Conservation (phyloP, 768 basidiomycete species). For the Leucosporidium creatinivorum region DNA sequence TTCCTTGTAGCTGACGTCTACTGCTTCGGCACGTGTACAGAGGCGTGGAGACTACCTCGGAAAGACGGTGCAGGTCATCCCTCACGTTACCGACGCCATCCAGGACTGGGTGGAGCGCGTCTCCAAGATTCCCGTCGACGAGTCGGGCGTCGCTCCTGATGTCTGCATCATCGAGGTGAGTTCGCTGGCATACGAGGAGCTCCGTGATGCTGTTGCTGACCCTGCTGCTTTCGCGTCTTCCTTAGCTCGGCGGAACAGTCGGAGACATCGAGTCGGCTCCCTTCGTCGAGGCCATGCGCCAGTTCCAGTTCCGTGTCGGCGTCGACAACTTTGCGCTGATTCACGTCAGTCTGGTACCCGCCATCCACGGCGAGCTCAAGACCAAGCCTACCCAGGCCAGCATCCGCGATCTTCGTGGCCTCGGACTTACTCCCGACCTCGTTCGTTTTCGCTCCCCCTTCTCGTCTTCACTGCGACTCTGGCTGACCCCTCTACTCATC, state of each 20-base stretch:
- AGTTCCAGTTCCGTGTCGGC: conserved; percentile 98
- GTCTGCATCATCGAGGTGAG: conserved; percentile 93
- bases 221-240: background rate
- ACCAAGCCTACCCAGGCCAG: conserved; percentile 98
- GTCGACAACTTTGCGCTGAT: conserved; percentile 93
- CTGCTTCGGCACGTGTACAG: conserved; percentile 27
- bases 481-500: too few species aligned
- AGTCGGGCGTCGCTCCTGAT: conserved; percentile 84
- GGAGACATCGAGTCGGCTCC: conserved; percentile 98
- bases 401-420: conserved; percentile 81
- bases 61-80: conserved; percentile 95
- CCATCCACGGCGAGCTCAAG: conserved; percentile 98
- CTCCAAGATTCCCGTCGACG: conserved; percentile 86
- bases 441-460: conserved; percentile 47
- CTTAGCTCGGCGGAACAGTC: conserved; percentile 92
- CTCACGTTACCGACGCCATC: conserved; percentile 91
- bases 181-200: background rate
- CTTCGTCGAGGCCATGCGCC: conserved; percentile 98
- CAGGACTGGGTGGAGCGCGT: conserved; percentile 99
- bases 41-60: conserved; percentile 66
- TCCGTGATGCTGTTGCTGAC: background rate
- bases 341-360: conserved; percentile 95
- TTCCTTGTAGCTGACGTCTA: background rate
- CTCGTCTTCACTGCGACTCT: background rate
- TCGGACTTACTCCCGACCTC: conserved; percentile 86